phyloP scores from a whole-genome alignment of 768 basidiomycete species.

The Boletus reticuloceps region DNA sequence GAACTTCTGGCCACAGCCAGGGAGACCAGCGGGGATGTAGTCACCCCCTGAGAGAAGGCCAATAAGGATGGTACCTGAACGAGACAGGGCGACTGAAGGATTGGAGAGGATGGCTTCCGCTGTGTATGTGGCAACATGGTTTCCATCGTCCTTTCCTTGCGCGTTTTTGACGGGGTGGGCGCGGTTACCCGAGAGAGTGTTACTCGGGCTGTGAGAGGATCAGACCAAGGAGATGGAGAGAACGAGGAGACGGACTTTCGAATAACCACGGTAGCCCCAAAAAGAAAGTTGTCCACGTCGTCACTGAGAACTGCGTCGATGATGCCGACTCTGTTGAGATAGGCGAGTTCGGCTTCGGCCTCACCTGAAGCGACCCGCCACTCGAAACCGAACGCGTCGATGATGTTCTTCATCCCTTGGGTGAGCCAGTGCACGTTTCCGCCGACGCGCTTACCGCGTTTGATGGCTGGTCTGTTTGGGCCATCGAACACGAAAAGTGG shows the following conservation, averaged over 20 bases:
- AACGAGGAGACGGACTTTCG: slow-evolving; percentile 58
- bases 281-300: slow-evolving; percentile 91
- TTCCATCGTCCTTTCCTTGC: slow-evolving; percentile 70
- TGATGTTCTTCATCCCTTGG: slow-evolving; percentile 74
- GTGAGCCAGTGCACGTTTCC: slow-evolving; percentile 62
- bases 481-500: slow-evolving; percentile 94
- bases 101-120: slow-evolving; percentile 42
- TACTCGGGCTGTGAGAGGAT: slow-evolving; percentile 51
- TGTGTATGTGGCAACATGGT: slow-evolving; percentile 50
- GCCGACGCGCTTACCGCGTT: slow-evolving; percentile 72
- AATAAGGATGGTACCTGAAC: slow-evolving; percentile 74
- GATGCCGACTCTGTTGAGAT: slow-evolving; percentile 74
- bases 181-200: slow-evolving; percentile 70
- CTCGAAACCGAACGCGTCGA: slow-evolving; percentile 78
- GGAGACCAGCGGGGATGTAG: slow-evolving; percentile 72
- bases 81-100: slow-evolving; percentile 48
- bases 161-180: slow-evolving; percentile 61
- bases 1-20: slow-evolving; percentile 65
- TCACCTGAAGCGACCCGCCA: slow-evolving; percentile 87
- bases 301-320: slow-evolving; percentile 91
- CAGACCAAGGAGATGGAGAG: not conserved
- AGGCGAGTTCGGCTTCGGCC: slow-evolving; percentile 91
- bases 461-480: slow-evolving; percentile 75
- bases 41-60: slow-evolving; percentile 89
- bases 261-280: slow-evolving; percentile 80